Percentiles rank a stretch among this genome's conserved stretches.
Conservation (phyloP, 108 stramenopile genomes). For the Chaetoceros tenuissimus region DNA sequence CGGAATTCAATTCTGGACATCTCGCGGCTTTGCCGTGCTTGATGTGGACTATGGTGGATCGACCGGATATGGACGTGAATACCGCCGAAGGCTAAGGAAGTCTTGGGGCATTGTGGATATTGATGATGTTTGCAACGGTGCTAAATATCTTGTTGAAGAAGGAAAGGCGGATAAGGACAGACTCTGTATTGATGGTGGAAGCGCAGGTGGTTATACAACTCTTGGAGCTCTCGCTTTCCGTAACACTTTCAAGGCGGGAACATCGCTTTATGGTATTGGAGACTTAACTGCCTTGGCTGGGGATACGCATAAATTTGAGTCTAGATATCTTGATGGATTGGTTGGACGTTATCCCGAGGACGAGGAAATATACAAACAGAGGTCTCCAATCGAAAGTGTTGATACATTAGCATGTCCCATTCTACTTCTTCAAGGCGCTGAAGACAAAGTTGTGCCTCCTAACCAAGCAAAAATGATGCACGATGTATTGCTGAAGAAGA, state of each 20-base stretch:
- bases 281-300: conserved; percentile 64
- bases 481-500: conserved; percentile 50
- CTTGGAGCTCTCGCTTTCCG: conserved; percentile 63
- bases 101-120: conserved; percentile 75
- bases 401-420: conserved; percentile 70
- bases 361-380: conserved; percentile 47
- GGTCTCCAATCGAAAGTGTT: conserved; percentile 58
- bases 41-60: conserved; percentile 82
- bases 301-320: conserved; percentile 84
- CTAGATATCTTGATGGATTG: conserved; percentile 67
- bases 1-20: conserved; percentile 73
- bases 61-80: conserved; percentile 72
- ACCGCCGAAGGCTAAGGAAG: conserved; percentile 47
- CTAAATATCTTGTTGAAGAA: conserved; percentile 45
- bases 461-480: conserved; percentile 79
- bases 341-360: conserved; percentile 64
- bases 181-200: conserved; percentile 77
- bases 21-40: conserved; percentile 73
- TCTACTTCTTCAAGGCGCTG: conserved; percentile 63
- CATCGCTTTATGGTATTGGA: conserved; percentile 63
- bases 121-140: conserved; percentile 71
- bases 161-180: conserved; percentile 48
- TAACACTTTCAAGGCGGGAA: conserved; percentile 66
- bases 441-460: conserved; percentile 82
- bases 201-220: conserved; percentile 80